Evolutionary conservation across 2,329 filamentous ascomycete genomes (phyloP), one percentile per base, ranked within the genome.

Genomic region (Talaromyces sp.): DNA sequence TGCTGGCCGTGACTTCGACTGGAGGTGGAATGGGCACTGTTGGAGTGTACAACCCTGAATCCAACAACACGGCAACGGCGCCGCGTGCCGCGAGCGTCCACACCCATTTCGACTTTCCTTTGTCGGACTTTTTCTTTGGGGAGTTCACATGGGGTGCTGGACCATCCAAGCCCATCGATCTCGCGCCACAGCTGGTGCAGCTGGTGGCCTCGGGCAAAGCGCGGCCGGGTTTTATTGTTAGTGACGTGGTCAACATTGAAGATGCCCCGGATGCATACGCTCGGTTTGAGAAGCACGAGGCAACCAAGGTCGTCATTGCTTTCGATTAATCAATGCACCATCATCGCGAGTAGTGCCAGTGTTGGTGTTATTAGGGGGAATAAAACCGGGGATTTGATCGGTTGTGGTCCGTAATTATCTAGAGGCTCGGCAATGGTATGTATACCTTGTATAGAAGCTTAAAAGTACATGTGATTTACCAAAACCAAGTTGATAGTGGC

Each of bases 151-250:
- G 66, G 40, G 52, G 61, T 9, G 59, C 56, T 18, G 65, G 66
- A 2, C 33, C 42, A 1, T 61, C 63, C 16, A 52, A 68, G 16
- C 14, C 65, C 4, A 42, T 47, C n/a, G n/a, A 62, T 62, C 40
- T 63, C 59, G 30, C 63, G 54, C 52, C 52, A 9, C 30, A 64
- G 5, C 54, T 75, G 47, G 61, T 68, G 28, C 64, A 63, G n/a
- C 63, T 74, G n/a, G 63, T 75, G 2, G 59, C 63, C 16, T 63
- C 56, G 5, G 71, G 69, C 1, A 57, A 63, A 12, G 71, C 70
- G 2, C 62, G 66, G 23, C 71, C 70, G 1, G 65, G 70, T 1
- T 73, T 75, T 53, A 64, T 75, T 28, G 65, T 70, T 3, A 67
- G 65, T 51, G 61, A 61, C 36, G 66, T 69, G 28, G 66, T 70